Percentiles rank a stretch among this genome's conserved stretches.
Evolutionary conservation across 2,329 filamentous ascomycete genomes (phyloP).

Genomic region (Aspergillus caelatus): DNA sequence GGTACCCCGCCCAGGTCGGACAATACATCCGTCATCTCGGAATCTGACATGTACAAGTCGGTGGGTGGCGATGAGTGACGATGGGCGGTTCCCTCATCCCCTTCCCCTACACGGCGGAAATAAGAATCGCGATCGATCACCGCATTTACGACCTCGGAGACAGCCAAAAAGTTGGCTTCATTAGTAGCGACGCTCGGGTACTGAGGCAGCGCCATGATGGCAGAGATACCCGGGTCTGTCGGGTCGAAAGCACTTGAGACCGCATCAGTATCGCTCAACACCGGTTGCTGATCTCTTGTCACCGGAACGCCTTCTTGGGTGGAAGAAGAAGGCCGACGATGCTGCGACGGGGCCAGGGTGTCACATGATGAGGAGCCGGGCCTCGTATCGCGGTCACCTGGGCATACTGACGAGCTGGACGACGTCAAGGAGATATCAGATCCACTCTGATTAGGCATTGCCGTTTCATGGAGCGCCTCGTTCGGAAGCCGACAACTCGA

Average conservation of each 20-base stretch:
- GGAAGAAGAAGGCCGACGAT: conserved; percentile 9
- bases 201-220: conserved; percentile 33
- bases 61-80: conserved; percentile 16
- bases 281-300: background rate
- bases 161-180: conserved; percentile 22
- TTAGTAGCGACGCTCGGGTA: conserved; percentile 27
- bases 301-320: conserved; percentile 5
- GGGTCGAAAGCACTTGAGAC: conserved; percentile 9
- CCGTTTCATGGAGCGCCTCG: conserved; percentile 5
- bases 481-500: conserved; percentile 13
- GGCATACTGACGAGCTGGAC: conserved; percentile 11
- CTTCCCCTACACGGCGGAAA: conserved; percentile 5
- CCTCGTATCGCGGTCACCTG: conserved; percentile 13
- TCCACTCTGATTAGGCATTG: conserved; percentile 20
- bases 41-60: conserved; percentile 27
- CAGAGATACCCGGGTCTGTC: conserved; percentile 28
- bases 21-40: conserved; percentile 27
- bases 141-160: conserved; percentile 33
- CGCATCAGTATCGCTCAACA: background rate
- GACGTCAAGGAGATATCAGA: conserved; percentile 16
- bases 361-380: conserved; percentile 18
- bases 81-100: background rate
- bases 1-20: conserved; percentile 27
- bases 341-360: background rate
- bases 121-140: conserved; percentile 22